Percentiles rank a stretch among this genome's conserved stretches.
Conservation (phyloP, 31 red algal genomes). For the Asparagopsis taxiformis region DNA sequence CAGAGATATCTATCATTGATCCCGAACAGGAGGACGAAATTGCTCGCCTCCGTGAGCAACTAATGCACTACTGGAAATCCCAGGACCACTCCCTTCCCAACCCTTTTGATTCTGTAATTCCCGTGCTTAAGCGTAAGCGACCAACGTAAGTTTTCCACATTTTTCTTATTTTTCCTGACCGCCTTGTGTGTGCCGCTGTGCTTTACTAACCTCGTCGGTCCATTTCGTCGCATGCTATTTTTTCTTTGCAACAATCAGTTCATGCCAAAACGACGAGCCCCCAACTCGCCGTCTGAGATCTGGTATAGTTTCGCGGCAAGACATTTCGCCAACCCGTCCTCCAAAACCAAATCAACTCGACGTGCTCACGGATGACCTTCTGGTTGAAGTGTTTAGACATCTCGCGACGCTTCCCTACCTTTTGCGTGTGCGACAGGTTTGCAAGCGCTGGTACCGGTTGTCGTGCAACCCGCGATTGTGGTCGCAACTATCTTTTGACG, state of each 20-base stretch:
- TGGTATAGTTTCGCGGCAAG: constrained; percentile 17
- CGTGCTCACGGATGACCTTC: constrained; percentile 45
- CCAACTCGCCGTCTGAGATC: constrained; percentile 20
- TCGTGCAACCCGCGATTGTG: constrained; percentile 65
- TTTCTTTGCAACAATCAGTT: no score
- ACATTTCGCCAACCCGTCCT: background rate
- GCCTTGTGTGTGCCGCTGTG: no score
- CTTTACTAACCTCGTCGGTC: no score
- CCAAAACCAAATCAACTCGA: constrained; percentile 23
- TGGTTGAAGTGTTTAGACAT: constrained; percentile 64
- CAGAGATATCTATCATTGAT: constrained; percentile 43
- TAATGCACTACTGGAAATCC: constrained; percentile 6
- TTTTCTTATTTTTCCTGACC: background rate
- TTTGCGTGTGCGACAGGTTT: constrained; percentile 50
- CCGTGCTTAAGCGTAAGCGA: constrained; percentile 21
- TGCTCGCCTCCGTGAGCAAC: constrained; percentile 22
- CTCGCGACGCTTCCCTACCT: constrained; percentile 37
- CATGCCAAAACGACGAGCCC: background rate
- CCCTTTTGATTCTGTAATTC: background rate
- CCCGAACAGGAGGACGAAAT: constrained; percentile 54
- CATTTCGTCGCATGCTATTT: no score
- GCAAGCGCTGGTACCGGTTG: constrained; percentile 41
- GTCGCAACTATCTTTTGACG: constrained; percentile 63
- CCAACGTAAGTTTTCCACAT: constrained; percentile 2
- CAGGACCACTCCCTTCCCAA: background rate